phyloP scores from a whole-genome alignment of 306 rosid species.

The Chamaecrista fasciculata region DNA sequence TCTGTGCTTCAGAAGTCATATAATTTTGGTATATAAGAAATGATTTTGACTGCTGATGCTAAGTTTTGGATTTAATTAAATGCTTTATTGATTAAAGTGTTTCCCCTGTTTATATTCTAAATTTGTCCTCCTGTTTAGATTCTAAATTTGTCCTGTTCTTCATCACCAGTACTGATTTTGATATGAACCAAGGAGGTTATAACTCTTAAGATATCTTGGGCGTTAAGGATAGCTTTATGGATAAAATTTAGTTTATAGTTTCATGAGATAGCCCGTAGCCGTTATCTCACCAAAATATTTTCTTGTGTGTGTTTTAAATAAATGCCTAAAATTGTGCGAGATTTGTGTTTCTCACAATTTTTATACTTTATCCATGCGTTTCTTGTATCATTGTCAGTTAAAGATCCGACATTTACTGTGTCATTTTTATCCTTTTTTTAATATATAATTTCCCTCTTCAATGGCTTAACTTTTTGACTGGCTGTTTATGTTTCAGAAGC shows the following conservation, averaged over 20 bases:
- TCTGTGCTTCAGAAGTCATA: constrained; percentile 9
- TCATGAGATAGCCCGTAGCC: background rate
- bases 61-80: constrained; percentile 18
- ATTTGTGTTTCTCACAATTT: background rate
- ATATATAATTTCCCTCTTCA: background rate
- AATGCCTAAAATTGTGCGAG: constrained; percentile 1
- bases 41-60: background rate
- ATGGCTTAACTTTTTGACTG: background rate
- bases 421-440: background rate
- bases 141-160: background rate
- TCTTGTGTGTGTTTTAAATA: background rate
- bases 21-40: background rate
- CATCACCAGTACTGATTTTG: background rate
- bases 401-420: background rate
- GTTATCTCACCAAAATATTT: constrained; percentile 17
- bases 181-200: background rate
- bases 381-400: background rate
- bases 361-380: background rate
- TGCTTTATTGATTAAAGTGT: background rate
- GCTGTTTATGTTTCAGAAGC: constrained; percentile 52
- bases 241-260: background rate
- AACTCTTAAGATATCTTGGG: background rate
- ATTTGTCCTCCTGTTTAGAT: background rate
- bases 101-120: background rate
- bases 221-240: background rate